phyloP scores from a whole-genome alignment of 495 filamentous ascomycete species.

The Penicillium egyptiacum region DNA sequence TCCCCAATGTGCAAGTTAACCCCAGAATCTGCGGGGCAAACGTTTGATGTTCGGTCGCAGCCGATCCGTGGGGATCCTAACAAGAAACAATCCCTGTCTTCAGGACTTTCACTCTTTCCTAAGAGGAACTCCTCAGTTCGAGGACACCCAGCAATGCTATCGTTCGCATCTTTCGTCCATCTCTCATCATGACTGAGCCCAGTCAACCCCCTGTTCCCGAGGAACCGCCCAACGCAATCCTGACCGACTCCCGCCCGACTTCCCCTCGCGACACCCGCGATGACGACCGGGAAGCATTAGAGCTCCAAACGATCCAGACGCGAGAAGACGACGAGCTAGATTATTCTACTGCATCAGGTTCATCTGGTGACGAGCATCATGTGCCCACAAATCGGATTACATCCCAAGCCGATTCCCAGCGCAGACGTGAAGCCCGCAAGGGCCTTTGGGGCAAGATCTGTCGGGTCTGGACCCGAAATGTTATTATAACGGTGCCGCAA shows the following conservation, averaged over 20 bases:
- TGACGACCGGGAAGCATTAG: conserved; percentile 29
- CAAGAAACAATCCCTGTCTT: conserved; percentile 5
- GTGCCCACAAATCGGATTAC: conserved; percentile 27
- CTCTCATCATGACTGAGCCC: conserved; percentile 12
- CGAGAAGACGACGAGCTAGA: conserved; percentile 24
- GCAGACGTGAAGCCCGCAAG: conserved; percentile 22
- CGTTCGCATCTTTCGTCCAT: too few relatives aligned
- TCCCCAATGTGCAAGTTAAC: neutral
- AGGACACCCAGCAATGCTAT: neutral
- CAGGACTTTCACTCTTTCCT: neutral
- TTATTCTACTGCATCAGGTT: conserved; percentile 30
- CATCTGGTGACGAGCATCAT: conserved; percentile 40
- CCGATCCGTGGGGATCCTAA: conserved; percentile 10
- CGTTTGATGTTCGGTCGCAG: conserved; percentile 7
- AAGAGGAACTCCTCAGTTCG: neutral
- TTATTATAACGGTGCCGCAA: conserved; percentile 42
- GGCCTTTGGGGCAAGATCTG: conserved; percentile 27
- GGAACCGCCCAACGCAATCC: conserved; percentile 9
- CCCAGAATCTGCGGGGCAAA: conserved; percentile 5
- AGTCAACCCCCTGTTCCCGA: conserved; percentile 5
- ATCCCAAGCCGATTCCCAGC: conserved; percentile 22
- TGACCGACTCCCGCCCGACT: conserved; percentile 21
- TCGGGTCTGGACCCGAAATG: conserved; percentile 43
- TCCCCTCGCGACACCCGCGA: conserved; percentile 24
- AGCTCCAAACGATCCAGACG: conserved; percentile 33